A percentile compares a stretch with the other conserved stretches of the same genome.
phyloP scores from a whole-genome alignment of 1,284 basidiomycete species.

The Cutaneotrichosporon spelunceum region DNA sequence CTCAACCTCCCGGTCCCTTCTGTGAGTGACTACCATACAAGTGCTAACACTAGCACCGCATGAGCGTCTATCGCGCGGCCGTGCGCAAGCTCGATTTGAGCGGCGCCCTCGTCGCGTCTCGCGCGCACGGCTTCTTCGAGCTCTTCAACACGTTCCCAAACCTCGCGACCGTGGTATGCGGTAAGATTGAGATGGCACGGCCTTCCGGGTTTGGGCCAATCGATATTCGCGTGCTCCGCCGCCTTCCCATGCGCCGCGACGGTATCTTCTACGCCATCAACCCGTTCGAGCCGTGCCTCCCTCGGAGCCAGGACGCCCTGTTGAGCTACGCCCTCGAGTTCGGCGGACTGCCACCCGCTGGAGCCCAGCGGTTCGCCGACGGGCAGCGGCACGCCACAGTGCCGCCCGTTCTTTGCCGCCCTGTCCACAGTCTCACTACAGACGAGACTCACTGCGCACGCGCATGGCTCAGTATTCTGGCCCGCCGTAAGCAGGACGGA shows the following conservation, averaged over 20 bases:
- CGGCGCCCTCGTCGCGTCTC: neutral
- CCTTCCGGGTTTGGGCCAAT: neutral
- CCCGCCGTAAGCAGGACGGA: neutral
- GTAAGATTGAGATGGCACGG: neutral
- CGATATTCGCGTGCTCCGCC: neutral
- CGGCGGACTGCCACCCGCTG: neutral
- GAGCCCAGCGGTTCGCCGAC: neutral
- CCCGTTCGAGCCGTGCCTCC: conserved; percentile 5
- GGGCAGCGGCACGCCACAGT: neutral
- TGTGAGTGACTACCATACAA: neutral
- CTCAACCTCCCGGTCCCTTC: neutral
- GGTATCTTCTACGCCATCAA: conserved; percentile 4
- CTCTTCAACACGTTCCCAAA: neutral
- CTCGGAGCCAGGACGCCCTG: neutral
- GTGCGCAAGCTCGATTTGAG: neutral
- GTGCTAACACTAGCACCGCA: conserved; percentile 1
- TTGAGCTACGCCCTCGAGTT: neutral
- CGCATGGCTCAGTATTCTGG: neutral
- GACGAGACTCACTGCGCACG: neutral
- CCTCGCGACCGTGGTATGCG: neutral
- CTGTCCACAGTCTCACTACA: neutral
- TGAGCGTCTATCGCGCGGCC: conserved; percentile 4
- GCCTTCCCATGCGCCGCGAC: neutral
- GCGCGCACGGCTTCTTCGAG: neutral
- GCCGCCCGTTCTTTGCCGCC: neutral